phyloP scores from a whole-genome alignment of 139 green algal species.

The Chlamydomonas sp. region DNA sequence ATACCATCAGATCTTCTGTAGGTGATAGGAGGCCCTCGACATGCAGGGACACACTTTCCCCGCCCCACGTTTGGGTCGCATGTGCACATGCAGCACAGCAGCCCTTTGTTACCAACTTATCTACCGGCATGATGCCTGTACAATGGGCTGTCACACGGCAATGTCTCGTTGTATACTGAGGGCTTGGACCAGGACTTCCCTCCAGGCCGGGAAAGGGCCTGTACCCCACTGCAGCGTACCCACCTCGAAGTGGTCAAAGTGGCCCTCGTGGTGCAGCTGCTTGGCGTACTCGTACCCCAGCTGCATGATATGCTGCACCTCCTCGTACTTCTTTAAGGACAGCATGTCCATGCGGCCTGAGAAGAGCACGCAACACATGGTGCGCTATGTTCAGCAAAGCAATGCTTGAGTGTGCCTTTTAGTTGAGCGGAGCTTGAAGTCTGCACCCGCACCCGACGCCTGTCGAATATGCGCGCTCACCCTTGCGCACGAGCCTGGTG shows the following conservation, averaged over 20 bases:
- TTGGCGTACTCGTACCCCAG: conserved; percentile 55
- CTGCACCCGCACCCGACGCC: background rate
- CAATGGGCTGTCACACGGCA: background rate
- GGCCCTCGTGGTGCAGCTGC: conserved; percentile 31
- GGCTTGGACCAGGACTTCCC: background rate
- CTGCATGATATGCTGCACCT: conserved; percentile 56
- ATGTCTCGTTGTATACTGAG: background rate
- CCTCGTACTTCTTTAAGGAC: conserved; percentile 53
- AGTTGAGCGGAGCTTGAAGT: background rate
- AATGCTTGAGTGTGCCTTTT: background rate
- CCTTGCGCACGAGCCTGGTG: conserved; percentile 34
- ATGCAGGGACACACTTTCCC: background rate
- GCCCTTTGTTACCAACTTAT: too few species aligned
- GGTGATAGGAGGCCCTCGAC: background rate
- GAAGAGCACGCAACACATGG: background rate
- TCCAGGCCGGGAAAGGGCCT: background rate
- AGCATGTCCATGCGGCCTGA: conserved; percentile 67
- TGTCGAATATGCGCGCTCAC: background rate
- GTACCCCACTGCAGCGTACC: conserved; percentile 14
- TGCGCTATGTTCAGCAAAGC: background rate
- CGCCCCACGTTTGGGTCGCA: too few species aligned
- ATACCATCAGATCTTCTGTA: background rate
- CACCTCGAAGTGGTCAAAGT: conserved; percentile 50
- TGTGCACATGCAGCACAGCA: background rate
- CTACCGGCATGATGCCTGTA: too few species aligned